phyloP scores from a whole-genome alignment of 139 green algal species.

The Coccomyxa sp. region DNA sequence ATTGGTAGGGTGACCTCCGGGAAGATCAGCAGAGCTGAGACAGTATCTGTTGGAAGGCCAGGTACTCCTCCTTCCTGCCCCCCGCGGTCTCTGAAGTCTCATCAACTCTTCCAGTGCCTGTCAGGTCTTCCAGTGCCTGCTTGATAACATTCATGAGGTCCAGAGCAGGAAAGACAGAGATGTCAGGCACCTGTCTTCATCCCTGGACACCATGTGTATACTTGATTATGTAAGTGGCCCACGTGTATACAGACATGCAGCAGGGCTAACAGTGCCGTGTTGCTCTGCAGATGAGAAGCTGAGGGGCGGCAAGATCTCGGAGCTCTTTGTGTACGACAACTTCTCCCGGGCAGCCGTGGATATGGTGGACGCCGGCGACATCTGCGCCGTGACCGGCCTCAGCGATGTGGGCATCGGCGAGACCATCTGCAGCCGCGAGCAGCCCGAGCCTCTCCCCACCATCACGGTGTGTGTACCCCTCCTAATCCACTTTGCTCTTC shows the following conservation, averaged over 20 bases:
- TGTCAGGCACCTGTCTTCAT: too few species aligned
- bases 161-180: too few species aligned
- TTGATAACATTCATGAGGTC: too few species aligned
- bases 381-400: slow-evolving; percentile 81
- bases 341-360: slow-evolving; percentile 66
- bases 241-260: too few species aligned
- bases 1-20: slow-evolving; percentile 84
- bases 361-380: slow-evolving; percentile 87
- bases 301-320: slow-evolving; percentile 64
- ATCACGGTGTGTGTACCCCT: slow-evolving; percentile 73
- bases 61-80: neutral
- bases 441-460: slow-evolving; percentile 75
- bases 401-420: slow-evolving; percentile 87
- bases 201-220: too few species aligned
- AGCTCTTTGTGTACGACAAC: slow-evolving; percentile 98
- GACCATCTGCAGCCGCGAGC: slow-evolving; percentile 73
- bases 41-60: slow-evolving; percentile 9
- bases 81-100: neutral
- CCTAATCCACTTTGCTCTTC: too few species aligned
- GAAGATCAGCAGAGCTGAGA: slow-evolving; percentile 59
- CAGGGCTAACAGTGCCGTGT: too few species aligned
- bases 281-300: slow-evolving; percentile 24
- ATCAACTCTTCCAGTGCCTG: too few species aligned
- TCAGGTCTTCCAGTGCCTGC: too few species aligned
- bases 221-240: too few species aligned